Evolutionary conservation across 2,329 filamentous ascomycete genomes (phyloP).

Genomic region (Neophaeococcomyces mojaviensis): DNA sequence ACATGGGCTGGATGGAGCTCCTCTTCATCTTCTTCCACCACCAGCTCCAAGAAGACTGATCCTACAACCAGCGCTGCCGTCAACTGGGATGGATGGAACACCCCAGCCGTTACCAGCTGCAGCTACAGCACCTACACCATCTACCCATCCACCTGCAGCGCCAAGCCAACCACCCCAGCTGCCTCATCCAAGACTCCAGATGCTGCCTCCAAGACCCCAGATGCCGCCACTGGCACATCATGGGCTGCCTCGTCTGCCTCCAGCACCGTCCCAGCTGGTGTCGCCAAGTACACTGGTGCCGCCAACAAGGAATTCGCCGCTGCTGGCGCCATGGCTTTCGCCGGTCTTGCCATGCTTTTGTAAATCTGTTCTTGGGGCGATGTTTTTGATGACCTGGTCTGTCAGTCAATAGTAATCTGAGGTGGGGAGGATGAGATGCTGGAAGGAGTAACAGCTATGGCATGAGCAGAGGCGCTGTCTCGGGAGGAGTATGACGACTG

Average conservation of each 20-base stretch:
- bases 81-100: not conserved
- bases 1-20: not conserved
- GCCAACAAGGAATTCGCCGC: conserved; percentile 8
- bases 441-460: too few relatives aligned
- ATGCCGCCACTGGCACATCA: not conserved
- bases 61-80: not conserved
- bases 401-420: conserved; percentile 3
- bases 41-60: not conserved
- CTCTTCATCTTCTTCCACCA: not conserved
- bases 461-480: too few relatives aligned
- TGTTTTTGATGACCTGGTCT: not conserved
- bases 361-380: conserved; percentile 3
- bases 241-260: conserved; percentile 31
- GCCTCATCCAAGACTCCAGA: conserved; percentile 42
- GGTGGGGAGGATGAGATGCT: too few relatives aligned
- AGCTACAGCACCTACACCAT: conserved; percentile 8
- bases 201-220: conserved; percentile 42
- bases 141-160: conserved; percentile 2
- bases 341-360: conserved; percentile 9
- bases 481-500: not conserved
- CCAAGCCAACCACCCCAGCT: not conserved
- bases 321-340: conserved; percentile 7
- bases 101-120: conserved; percentile 3
- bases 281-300: conserved; percentile 10
- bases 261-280: conserved; percentile 1